phyloP scores from a whole-genome alignment of 768 basidiomycete species.

The Lactifluus rugatus region DNA sequence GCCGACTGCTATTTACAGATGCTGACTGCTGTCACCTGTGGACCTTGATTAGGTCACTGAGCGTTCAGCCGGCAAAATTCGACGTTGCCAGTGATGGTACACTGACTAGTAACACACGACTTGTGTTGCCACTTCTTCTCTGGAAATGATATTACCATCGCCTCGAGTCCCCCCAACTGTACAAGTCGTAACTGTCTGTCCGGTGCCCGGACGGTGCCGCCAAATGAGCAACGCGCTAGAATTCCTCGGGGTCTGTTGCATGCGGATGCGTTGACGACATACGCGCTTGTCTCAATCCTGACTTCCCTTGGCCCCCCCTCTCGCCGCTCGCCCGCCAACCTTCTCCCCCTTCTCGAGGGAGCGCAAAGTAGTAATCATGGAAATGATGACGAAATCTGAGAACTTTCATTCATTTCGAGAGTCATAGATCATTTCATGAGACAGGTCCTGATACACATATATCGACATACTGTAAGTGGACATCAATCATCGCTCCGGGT shows the following conservation, averaged over 20 bases:
- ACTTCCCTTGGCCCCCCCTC: neutral
- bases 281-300: neutral
- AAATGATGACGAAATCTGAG: neutral
- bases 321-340: neutral
- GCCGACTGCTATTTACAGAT: neutral
- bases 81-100: neutral
- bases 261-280: neutral
- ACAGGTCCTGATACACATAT: neutral
- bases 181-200: neutral
- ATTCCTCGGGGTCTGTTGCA: constrained; percentile 2
- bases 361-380: neutral
- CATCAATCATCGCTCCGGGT: neutral
- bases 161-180: neutral
- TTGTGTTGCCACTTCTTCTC: neutral
- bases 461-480: constrained; percentile 1
- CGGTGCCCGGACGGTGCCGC: constrained; percentile 4
- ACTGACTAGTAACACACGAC: neutral
- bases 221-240: neutral
- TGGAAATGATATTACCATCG: neutral
- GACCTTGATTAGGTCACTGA: neutral
- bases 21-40: neutral
- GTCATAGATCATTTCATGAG: neutral
- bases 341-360: neutral
- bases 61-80: neutral
- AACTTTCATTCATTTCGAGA: neutral